Conservation (phyloP, 768 basidiomycete genomes). For the Macrocybe gigantea region DNA sequence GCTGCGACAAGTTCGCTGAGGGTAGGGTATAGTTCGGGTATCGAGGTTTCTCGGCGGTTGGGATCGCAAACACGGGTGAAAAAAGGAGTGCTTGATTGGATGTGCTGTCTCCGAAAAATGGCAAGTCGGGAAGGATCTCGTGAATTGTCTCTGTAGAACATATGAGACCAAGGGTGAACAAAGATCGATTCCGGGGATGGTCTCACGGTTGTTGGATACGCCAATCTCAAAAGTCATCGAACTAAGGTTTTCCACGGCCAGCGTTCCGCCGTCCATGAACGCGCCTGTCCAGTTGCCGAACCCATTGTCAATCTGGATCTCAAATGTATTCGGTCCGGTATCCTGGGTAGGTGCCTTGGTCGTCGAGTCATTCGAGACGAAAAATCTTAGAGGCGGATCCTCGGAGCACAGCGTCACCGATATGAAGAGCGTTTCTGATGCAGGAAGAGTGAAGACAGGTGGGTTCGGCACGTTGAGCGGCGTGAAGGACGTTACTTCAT, state of each 20-base stretch:
- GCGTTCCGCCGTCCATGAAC: constrained; percentile 40
- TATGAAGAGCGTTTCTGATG: constrained; percentile 32
- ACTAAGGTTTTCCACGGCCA: constrained; percentile 37
- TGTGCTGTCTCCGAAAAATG: constrained; percentile 70
- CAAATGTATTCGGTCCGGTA: constrained; percentile 35
- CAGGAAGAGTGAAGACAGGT: constrained; percentile 35
- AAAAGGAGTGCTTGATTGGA: constrained; percentile 68
- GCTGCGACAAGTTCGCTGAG: constrained; percentile 42
- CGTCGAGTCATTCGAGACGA: constrained; percentile 47
- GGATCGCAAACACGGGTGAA: constrained; percentile 47
- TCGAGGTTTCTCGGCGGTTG: constrained; percentile 27
- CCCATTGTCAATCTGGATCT: constrained; percentile 44
- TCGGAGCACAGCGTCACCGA: constrained; percentile 44
- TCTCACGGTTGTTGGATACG: constrained; percentile 40
- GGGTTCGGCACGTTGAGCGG: constrained; percentile 23
- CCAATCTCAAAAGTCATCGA: constrained; percentile 52
- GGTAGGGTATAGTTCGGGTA: constrained; percentile 80
- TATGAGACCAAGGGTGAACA: not conserved
- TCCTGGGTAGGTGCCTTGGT: constrained; percentile 27
- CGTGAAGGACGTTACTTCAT: constrained; percentile 28
- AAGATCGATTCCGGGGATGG: not conserved
- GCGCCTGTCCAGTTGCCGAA: constrained; percentile 45
- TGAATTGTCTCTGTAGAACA: constrained; percentile 41
- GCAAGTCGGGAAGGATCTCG: constrained; percentile 31
- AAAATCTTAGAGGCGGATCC: constrained; percentile 42